Conservation (phyloP, 768 basidiomycete genomes). For the Lepiota venenata region DNA sequence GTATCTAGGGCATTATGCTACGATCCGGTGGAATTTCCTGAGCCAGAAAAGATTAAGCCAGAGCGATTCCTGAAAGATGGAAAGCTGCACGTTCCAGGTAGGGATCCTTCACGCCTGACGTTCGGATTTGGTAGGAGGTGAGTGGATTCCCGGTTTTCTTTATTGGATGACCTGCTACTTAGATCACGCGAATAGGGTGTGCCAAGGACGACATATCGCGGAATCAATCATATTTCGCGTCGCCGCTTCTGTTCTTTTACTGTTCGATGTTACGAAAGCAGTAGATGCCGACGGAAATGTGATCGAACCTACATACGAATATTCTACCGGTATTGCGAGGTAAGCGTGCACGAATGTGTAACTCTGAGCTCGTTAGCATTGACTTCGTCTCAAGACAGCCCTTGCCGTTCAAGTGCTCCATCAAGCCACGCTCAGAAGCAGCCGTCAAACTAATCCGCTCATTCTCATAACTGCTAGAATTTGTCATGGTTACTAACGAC, state of each 20-base stretch:
- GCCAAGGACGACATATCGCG: conserved; percentile 52
- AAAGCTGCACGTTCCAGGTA: conserved; percentile 20
- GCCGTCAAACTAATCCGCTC: conserved; percentile 22
- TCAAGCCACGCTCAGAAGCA: conserved; percentile 38
- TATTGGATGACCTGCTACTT: background rate
- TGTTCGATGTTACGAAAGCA: conserved; percentile 39
- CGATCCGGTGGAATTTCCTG: conserved; percentile 41
- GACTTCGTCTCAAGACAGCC: background rate
- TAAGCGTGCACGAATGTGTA: conserved; percentile 18
- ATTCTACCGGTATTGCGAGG: conserved; percentile 43
- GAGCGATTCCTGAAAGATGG: conserved; percentile 43
- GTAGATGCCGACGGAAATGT: conserved; percentile 36
- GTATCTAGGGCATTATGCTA: conserved; percentile 32
- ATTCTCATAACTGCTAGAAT: background rate
- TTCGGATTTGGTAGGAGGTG: conserved; percentile 58
- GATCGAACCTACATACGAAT: conserved; percentile 33
- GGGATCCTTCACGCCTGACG: conserved; percentile 43
- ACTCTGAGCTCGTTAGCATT: background rate
- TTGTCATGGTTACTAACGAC: too few relatives aligned
- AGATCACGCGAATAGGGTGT: conserved; percentile 31
- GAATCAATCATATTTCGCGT: conserved; percentile 43
- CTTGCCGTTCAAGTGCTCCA: conserved; percentile 36
- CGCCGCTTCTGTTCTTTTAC: conserved; percentile 39
- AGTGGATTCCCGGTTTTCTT: conserved; percentile 12
- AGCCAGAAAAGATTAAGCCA: conserved; percentile 45